These are phyloP conservation scores for Zygotorulaspora sp. DNA, from an alignment of 805 yeast genomes.

Conservation along the genomic window DNA sequence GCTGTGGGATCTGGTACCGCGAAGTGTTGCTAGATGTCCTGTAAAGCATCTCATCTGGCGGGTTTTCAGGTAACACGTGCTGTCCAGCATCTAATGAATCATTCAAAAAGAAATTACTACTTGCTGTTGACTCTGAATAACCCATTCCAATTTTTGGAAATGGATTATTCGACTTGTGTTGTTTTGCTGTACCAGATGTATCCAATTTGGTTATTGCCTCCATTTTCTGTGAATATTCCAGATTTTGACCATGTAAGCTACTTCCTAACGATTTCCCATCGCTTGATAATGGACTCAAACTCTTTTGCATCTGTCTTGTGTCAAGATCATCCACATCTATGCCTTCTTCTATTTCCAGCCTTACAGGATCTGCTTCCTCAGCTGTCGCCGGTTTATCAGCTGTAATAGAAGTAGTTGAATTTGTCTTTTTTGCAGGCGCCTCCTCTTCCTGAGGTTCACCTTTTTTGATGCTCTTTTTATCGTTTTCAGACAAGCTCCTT, in stretches of 20 bases:
- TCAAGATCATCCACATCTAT: constrained; percentile 9
- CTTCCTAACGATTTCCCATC: constrained; percentile 15
- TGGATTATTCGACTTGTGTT: constrained; percentile 35
- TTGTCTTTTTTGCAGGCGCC: constrained; percentile 4
- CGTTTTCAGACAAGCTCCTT: constrained; percentile 2
- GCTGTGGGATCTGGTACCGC: constrained; percentile 2
- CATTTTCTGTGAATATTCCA: constrained; percentile 9
- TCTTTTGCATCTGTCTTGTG: constrained; percentile 20
- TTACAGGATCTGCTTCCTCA: background rate
- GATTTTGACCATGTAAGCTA: constrained; percentile 6
- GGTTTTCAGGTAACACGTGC: background rate
- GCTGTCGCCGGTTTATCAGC: constrained; percentile 6
- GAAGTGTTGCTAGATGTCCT: constrained; percentile 3
- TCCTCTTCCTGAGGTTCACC: background rate
- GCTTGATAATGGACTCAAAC: constrained; percentile 23
- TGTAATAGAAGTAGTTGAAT: constrained; percentile 2
- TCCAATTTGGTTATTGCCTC: constrained; percentile 11
- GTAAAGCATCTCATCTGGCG: constrained; percentile 3
- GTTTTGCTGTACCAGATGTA: constrained; percentile 16
- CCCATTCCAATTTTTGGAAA: constrained; percentile 28
- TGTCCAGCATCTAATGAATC: constrained; percentile 4
- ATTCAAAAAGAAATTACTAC: constrained; percentile 5
- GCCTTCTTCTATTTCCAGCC: constrained; percentile 3
- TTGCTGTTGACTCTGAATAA: background rate
- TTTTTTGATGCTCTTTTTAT: constrained; percentile 1